phyloP scores from a whole-genome alignment of 1,284 basidiomycete genomes.

The Puccinia triticina region DNA sequence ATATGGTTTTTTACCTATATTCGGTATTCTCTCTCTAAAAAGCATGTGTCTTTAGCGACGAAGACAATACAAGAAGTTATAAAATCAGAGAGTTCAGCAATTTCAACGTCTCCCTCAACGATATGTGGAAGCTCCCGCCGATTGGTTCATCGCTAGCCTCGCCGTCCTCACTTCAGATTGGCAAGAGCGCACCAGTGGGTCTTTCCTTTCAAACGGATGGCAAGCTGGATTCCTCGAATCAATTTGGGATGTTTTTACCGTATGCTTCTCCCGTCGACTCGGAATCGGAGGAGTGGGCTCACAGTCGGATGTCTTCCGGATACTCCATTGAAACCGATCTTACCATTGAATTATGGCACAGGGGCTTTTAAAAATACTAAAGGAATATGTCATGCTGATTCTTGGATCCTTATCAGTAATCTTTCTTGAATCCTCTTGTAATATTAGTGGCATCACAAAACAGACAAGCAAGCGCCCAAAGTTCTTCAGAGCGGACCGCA shows the following conservation, averaged over 20 bases:
- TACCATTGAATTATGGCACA: conserved; percentile 1
- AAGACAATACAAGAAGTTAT: not conserved
- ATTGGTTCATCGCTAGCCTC: not conserved
- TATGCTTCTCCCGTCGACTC: not conserved
- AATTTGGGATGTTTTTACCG: not conserved
- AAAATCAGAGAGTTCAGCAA: not conserved
- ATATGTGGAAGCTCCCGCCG: conserved; percentile 5
- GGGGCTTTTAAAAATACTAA: not conserved
- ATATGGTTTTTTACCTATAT: too few relatives aligned
- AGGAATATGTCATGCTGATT: too few relatives aligned
- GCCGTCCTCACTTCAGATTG: not conserved
- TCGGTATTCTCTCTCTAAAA: too few relatives aligned
- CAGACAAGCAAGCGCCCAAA: too few relatives aligned
- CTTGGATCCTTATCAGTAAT: too few relatives aligned
- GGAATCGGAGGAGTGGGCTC: not conserved
- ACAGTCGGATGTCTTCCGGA: conserved; percentile 4
- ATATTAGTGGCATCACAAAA: too few relatives aligned
- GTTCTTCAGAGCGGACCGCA: too few relatives aligned
- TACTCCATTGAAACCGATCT: conserved; percentile 18
- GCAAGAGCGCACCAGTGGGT: not conserved
- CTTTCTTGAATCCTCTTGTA: too few relatives aligned
- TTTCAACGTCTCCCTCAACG: not conserved
- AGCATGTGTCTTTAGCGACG: conserved; percentile 16
- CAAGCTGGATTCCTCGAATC: not conserved
- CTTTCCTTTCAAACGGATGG: not conserved